Conservation (phyloP, 345 rosid species). For the Draba incana region DNA sequence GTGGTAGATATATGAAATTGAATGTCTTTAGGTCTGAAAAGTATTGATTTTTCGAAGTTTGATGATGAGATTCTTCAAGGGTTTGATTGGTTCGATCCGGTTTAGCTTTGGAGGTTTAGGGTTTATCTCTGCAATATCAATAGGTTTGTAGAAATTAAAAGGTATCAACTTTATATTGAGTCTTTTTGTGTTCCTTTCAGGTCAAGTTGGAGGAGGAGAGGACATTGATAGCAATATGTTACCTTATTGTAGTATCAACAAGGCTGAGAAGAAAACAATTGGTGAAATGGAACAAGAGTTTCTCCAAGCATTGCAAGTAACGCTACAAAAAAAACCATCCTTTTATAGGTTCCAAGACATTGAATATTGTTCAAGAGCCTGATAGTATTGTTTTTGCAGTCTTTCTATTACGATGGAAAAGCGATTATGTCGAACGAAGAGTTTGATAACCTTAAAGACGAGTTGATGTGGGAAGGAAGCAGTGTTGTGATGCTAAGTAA, state of each 20-base stretch:
- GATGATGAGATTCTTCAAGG: not conserved
- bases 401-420: constrained; percentile 94
- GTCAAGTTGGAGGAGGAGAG: constrained; percentile 54
- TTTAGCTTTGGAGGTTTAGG: not conserved
- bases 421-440: constrained; percentile 95
- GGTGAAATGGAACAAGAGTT: constrained; percentile 91
- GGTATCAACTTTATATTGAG: not conserved
- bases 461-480: constrained; percentile 99
- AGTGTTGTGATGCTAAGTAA: constrained; percentile 98
- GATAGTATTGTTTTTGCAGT: constrained; percentile 45
- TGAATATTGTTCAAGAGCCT: not conserved
- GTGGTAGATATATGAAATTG: not conserved
- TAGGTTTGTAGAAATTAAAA: not conserved
- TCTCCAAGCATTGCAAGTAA: constrained; percentile 83
- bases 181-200: constrained; percentile 7
- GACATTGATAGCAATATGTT: constrained; percentile 70
- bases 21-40: not conserved
- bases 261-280: constrained; percentile 58
- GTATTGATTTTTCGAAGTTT: not conserved
- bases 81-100: not conserved
- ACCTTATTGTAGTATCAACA: constrained; percentile 79
- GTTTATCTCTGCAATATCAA: not conserved
- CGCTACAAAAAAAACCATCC: not conserved
- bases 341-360: not conserved
- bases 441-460: constrained; percentile 97